These are phyloP conservation scores for Sphagnum fallax DNA, from an alignment of 228 moss, liverwort and hornwort genomes.

Conservation along the genomic window DNA sequence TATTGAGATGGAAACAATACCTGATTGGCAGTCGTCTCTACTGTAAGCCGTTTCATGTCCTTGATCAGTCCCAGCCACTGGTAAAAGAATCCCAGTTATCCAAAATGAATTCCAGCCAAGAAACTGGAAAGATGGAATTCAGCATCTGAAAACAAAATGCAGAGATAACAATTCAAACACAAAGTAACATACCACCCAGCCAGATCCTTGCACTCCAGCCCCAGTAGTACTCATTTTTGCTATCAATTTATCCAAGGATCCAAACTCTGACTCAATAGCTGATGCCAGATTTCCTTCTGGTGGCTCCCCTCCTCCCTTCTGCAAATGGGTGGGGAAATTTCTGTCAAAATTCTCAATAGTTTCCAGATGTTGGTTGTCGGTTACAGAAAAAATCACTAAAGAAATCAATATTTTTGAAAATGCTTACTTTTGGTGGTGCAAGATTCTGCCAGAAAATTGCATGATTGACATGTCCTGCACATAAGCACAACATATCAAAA, in stretches of 20 bases:
- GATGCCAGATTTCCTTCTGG: slow-evolving; percentile 63
- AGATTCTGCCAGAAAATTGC: slow-evolving; percentile 96
- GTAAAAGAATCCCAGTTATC: not conserved
- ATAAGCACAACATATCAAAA: not conserved
- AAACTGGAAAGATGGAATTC: not conserved
- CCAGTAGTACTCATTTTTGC: slow-evolving; percentile 65
- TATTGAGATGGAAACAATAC: slow-evolving; percentile 14
- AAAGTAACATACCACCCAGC: slow-evolving; percentile 84
- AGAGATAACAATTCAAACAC: not conserved
- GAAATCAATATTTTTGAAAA: not conserved
- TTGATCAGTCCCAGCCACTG: slow-evolving; percentile 96
- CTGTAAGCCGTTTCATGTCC: slow-evolving; percentile 73
- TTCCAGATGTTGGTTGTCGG: no score
- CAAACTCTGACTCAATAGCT: slow-evolving; percentile 78
- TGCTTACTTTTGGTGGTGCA: slow-evolving; percentile 65
- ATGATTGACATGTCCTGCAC: slow-evolving; percentile 91
- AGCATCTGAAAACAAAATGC: not conserved
- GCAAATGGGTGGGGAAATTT: not conserved
- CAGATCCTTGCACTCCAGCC: slow-evolving; percentile 86
- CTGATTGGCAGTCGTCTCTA: slow-evolving; percentile 88
- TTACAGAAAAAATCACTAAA: not conserved
- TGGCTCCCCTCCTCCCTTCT: slow-evolving; percentile 84
- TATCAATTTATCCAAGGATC: slow-evolving; percentile 64
- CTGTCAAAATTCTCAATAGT: no score
- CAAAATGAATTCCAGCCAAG: not conserved